Evolutionary conservation across 2,329 filamentous ascomycete species (phyloP), one percentile per base, ranked within the genome.

Genomic region (Cladosporium colombiae): DNA sequence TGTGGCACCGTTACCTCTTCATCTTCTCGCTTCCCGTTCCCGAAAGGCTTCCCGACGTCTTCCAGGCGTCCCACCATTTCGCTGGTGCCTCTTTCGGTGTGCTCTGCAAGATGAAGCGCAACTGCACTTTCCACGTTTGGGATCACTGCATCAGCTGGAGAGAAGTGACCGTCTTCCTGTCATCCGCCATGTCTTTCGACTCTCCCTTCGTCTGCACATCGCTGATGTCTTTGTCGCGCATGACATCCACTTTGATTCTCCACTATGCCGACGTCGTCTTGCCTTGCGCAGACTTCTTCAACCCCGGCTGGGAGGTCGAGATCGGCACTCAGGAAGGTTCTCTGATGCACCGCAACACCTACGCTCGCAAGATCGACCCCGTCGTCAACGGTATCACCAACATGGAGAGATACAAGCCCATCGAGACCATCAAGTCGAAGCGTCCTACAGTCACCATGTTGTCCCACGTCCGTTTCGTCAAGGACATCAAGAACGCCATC

Each of bases 111-210:
- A 79, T 88, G 69, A 86, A 86, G 75, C 81, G 84, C 29, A 82
- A 83, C 65, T 86, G 84, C 65, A 87, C 84, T 0, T 80, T 88
- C 35, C 85, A 87, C 68, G 86, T 88, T 65, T 88, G 86, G 86
- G 86, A 88, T 69, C 86, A 88, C 72, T 84, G 84, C 21, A 88
- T 88, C 68, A 84, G 82, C 53, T 88, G 85, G 85, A 79, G 86
- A 67, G 85, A 88, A 70, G 84, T 71, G 79, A 87, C 35, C 81
- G 86, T 44, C 53, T 67, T 67, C 64, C 50, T 69, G 18, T 67
- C 65, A 27, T 65, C 67, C 29, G 67, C 67, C 10, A 65, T 67
- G 64, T 69, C 65, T 31, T 66, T 69, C 52, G 65, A 67, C 44
- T 40, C 66, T 11, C 66, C 69, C 5, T 69, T 71, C 52, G 69